A percentile compares a stretch with the other conserved stretches of the same genome.
Conservation (phyloP, 2,329 filamentous ascomycete species). For the Hymenoscyphus repandus region DNA sequence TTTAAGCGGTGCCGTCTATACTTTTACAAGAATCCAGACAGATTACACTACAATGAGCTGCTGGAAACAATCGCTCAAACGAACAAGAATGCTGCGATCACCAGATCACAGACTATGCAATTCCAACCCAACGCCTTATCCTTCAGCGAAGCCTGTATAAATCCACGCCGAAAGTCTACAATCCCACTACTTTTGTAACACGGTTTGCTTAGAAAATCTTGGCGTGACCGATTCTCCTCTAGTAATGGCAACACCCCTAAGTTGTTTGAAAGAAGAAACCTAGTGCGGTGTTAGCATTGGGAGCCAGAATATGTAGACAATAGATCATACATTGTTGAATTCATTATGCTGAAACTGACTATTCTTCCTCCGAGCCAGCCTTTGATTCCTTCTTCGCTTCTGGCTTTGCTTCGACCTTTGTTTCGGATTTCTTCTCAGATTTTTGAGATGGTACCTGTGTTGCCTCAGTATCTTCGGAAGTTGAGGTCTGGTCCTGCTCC, state of each 20-base stretch:
- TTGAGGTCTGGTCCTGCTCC: slow-evolving; percentile 25
- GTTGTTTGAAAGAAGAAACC: neutral
- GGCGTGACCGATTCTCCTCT: neutral
- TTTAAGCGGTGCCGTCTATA: slow-evolving; percentile 17
- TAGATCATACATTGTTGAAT: neutral
- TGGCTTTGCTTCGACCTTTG: slow-evolving; percentile 6
- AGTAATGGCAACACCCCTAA: neutral
- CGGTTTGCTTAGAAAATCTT: neutral
- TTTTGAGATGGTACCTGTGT: slow-evolving; percentile 2
- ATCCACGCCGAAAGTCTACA: neutral
- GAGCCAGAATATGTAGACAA: neutral
- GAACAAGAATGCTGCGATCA: slow-evolving; percentile 16
- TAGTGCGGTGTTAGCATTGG: neutral
- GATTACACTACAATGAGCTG: slow-evolving; percentile 17
- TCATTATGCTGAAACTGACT: neutral
- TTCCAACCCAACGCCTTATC: slow-evolving; percentile 15
- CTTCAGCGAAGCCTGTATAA: neutral
- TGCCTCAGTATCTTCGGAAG: slow-evolving; percentile 6
- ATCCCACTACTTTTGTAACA: neutral
- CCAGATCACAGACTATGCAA: slow-evolving; percentile 10
- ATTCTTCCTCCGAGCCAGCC: slow-evolving; percentile 1
- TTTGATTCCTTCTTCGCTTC: slow-evolving; percentile 11
- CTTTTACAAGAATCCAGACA: slow-evolving; percentile 25
- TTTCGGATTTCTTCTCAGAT: slow-evolving; percentile 6
- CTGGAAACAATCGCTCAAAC: slow-evolving; percentile 14